A percentile compares a stretch with the other conserved stretches of the same genome.
phyloP scores from a whole-genome alignment of 1,284 basidiomycete genomes.

The Melanopsichium pennsylvanicum region DNA sequence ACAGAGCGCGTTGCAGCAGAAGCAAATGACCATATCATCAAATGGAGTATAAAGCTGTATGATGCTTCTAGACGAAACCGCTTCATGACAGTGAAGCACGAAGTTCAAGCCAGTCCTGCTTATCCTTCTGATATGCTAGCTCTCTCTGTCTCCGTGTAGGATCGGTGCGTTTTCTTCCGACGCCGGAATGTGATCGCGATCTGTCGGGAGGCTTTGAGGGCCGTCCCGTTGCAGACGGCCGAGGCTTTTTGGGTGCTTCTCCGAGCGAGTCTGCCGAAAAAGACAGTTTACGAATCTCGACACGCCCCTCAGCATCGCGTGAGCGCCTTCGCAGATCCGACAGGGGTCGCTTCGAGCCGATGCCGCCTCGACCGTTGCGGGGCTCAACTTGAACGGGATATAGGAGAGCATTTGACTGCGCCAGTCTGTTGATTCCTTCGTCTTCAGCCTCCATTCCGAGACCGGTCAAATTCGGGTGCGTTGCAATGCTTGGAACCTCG shows the following conservation, averaged over 20 bases:
- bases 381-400: conserved; percentile 26
- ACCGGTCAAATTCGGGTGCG: not conserved
- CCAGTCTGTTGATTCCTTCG: not conserved
- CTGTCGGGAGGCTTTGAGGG: not conserved
- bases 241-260: conserved; percentile 1
- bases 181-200: conserved; percentile 5
- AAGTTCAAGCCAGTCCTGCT: conserved; percentile 26
- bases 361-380: conserved; percentile 9
- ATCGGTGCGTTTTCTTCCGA: not conserved
- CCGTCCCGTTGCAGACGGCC: not conserved
- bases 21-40: too few relatives aligned
- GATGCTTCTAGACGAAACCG: not conserved
- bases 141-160: conserved; percentile 17
- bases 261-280: not conserved
- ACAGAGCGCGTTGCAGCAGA: not conserved
- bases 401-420: conserved; percentile 8
- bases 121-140: conserved; percentile 17
- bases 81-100: conserved; percentile 21
- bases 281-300: conserved; percentile 13
- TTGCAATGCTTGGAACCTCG: not conserved
- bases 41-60: too few relatives aligned
- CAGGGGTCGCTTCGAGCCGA: too few relatives aligned
- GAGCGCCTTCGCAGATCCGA: conserved; percentile 18
- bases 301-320: conserved; percentile 12
- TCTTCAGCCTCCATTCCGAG: not conserved